phyloP scores from a whole-genome alignment of 768 basidiomycete genomes.

The Leucocoprinus leucothites region DNA sequence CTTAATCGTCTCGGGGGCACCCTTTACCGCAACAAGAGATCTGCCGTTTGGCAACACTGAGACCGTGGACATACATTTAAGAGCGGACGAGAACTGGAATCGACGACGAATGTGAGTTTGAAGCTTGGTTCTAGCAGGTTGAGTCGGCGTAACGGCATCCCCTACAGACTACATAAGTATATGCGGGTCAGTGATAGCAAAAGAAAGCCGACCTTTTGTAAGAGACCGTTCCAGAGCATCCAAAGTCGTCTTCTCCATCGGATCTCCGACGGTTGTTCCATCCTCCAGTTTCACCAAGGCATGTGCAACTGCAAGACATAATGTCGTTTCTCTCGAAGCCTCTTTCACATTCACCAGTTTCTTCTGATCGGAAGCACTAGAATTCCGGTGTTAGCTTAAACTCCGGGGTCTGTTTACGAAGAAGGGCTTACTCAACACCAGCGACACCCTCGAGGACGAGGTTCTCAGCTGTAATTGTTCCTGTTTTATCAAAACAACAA shows the following conservation, averaged over 20 bases:
- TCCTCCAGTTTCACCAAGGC: conserved; percentile 94
- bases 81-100: conserved; percentile 96
- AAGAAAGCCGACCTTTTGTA: conserved; percentile 48
- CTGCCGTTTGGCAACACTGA: conserved; percentile 60
- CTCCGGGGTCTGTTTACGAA: neutral
- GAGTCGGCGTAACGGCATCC: conserved; percentile 65
- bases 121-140: conserved; percentile 45
- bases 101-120: conserved; percentile 77
- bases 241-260: conserved; percentile 97
- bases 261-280: conserved; percentile 92
- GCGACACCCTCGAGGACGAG: conserved; percentile 92
- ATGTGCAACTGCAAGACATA: conserved; percentile 91
- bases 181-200: conserved; percentile 29
- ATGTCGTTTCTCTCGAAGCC: conserved; percentile 71
- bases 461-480: conserved; percentile 96
- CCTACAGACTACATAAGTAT: conserved; percentile 52
- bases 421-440: conserved; percentile 73
- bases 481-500: conserved; percentile 99
- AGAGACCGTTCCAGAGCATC: conserved; percentile 90
- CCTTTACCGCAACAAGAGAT: conserved; percentile 79
- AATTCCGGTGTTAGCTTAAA: conserved; percentile 10
- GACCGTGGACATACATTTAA: conserved; percentile 97
- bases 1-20: conserved; percentile 96
- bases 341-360: conserved; percentile 80
- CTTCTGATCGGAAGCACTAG: conserved; percentile 54